Base-by-base conservation (phyloP, 768 basidiomycete species). In the Pleurotus tuoliensis region DNA sequence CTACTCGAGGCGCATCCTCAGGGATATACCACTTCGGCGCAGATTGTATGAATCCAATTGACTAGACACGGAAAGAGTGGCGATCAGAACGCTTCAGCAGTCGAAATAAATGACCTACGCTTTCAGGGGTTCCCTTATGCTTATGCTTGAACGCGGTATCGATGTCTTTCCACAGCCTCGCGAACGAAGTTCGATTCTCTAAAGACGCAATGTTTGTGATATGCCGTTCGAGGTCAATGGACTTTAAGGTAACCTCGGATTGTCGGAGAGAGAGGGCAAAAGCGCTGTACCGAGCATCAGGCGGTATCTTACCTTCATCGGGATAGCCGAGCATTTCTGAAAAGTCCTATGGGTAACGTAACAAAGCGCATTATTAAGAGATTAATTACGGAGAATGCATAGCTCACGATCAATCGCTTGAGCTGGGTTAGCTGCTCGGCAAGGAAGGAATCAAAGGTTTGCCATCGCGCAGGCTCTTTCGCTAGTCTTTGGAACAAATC, bases 341-440 rank as follows among this genome's bases (percentile, higher is more conserved):
- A 7, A 53, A 53, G 39, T 53, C 51, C 51, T 52, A 16, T 20
- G 11, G 27, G 7, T 27, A 38, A 5, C 20, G 20, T 20, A 20
- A 34, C 20, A n/a, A 16, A 37, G 8, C 20, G 3, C 15, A 18
- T 40, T 11, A 6, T 38, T 30, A n/a, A 15, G 9, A 34, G 47
- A 15, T 1, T 49, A 2, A 20, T 20, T 20, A 20, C 20, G 20
- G 20, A 7, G 15, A 50, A 12, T 9, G 9, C 37, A 20, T 47
- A 12, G 13, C 51, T 37, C 41, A 41, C 51, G 18, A 53, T 53
- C 16, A 53, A 16, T 2, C 51, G 51, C 15, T 39, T 37, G 13
- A 53, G 39, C n/a, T 53, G 51, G 15, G 51, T 53, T 25, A 53
- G 41, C 39, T 53, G 51, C 39, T 53, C 51, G 3, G 39, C 15